Conservation (phyloP, 805 yeast genomes). For the Yarrowia sp. region DNA sequence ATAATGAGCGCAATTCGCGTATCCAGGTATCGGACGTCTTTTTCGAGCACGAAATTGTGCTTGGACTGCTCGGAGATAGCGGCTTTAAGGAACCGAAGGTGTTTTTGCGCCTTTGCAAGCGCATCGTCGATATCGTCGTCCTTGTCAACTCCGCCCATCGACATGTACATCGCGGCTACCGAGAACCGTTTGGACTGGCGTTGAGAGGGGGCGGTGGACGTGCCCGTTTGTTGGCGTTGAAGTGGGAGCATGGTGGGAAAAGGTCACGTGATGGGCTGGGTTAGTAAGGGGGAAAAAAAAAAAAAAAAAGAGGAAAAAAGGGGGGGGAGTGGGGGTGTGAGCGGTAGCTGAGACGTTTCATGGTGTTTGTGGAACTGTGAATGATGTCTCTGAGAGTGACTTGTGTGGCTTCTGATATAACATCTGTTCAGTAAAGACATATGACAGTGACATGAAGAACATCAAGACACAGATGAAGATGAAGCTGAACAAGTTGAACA, state of each 20-base stretch:
- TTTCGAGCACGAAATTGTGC: constrained; percentile 41
- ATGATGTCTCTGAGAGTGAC: too few species aligned
- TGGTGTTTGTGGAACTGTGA: too few species aligned
- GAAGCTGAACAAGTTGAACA: too few species aligned
- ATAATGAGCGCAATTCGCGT: constrained; percentile 42
- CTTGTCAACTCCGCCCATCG: constrained; percentile 40
- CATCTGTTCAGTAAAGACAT: too few species aligned
- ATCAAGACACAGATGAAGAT: too few species aligned
- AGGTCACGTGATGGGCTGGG: not conserved
- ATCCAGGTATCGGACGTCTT: constrained; percentile 43
- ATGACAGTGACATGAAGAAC: too few species aligned
- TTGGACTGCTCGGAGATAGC: constrained; percentile 41
- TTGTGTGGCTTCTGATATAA: too few species aligned
- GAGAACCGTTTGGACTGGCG: constrained; percentile 40
- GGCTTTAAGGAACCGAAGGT: constrained; percentile 38
- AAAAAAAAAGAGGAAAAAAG: too few species aligned
- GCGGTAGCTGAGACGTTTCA: too few species aligned
- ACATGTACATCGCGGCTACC: constrained; percentile 40
- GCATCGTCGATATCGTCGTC: constrained; percentile 41
- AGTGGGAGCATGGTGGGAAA: constrained; percentile 6
- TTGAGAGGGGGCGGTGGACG: constrained; percentile 19
- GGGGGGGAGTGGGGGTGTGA: too few species aligned
- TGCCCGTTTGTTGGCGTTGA: constrained; percentile 19
- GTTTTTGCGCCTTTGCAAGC: constrained; percentile 39
- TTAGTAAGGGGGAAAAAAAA: too few species aligned